A percentile compares a stretch with the other conserved stretches of the same genome.
Evolutionary conservation across 306 rosid genomes (phyloP).

Genomic region (Cyamopsis tetragonoloba): DNA sequence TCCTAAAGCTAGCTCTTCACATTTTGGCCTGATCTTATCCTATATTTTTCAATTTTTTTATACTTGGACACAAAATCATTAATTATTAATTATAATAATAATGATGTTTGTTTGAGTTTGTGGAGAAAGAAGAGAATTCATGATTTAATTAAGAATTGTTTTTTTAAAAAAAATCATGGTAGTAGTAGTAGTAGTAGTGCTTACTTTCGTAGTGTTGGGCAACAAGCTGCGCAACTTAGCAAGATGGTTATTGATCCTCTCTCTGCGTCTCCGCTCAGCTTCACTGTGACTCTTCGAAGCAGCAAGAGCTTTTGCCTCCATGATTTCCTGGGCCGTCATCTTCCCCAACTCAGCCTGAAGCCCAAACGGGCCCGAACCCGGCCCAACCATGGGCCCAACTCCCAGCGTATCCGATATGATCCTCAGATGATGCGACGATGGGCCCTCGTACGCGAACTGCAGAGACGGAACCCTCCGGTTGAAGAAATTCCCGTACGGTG

Average conservation of each 20-base stretch:
- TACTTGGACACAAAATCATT: not conserved
- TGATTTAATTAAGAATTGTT: not conserved
- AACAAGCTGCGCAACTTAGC: conserved; percentile 83
- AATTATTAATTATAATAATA: too few species aligned
- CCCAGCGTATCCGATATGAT: conserved; percentile 68
- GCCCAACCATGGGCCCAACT: conserved; percentile 59
- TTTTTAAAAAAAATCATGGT: not conserved
- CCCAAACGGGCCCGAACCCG: conserved; percentile 65
- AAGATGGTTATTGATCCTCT: conserved; percentile 91
- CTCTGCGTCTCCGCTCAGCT: conserved; percentile 90
- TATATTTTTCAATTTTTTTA: not conserved
- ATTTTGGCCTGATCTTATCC: conserved; percentile 22
- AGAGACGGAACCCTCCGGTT: conserved; percentile 61
- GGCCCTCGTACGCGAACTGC: conserved; percentile 69
- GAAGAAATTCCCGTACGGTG: conserved; percentile 54
- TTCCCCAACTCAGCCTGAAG: conserved; percentile 82
- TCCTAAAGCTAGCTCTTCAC: too few species aligned
- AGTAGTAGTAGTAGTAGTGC: not conserved
- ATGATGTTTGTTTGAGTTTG: not conserved
- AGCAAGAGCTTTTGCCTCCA: conserved; percentile 94
- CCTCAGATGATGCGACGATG: conserved; percentile 64
- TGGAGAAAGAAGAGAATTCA: not conserved
- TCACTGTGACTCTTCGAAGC: conserved; percentile 92
- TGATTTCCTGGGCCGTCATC: conserved; percentile 85
- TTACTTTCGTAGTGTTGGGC: conserved; percentile 91